phyloP scores from a whole-genome alignment of 345 rosid species.

The Hibiscus syriacus region DNA sequence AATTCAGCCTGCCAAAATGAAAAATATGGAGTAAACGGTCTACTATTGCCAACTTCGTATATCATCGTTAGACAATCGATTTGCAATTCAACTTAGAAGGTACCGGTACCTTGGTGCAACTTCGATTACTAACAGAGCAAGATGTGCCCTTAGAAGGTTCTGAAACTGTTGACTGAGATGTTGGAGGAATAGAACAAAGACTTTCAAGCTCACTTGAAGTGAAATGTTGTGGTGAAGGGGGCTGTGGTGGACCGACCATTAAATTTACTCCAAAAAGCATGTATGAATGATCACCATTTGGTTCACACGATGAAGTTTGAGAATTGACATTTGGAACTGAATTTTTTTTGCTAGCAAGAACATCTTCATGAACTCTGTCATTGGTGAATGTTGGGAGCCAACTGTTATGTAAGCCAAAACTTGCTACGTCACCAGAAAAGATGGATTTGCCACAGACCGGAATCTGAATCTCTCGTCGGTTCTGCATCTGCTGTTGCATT shows the following conservation, averaged over 20 bases:
- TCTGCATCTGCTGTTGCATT: slow-evolving; percentile 4
- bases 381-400: slow-evolving; percentile 2
- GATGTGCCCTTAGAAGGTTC: slow-evolving; percentile 21
- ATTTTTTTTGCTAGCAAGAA: slow-evolving; percentile 16
- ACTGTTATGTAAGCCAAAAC: too few relatives aligned
- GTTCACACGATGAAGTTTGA: slow-evolving; percentile 10
- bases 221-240: slow-evolving; percentile 59
- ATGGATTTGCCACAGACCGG: slow-evolving; percentile 13
- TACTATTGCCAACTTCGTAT: neutral
- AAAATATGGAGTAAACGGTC: neutral
- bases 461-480: slow-evolving; percentile 10
- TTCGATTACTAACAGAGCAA: slow-evolving; percentile 7
- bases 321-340: slow-evolving; percentile 13
- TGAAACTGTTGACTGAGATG: slow-evolving; percentile 21
- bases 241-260: slow-evolving; percentile 29
- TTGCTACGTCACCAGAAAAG: slow-evolving; percentile 13
- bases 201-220: slow-evolving; percentile 23
- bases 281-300: slow-evolving; percentile 18
- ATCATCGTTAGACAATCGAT: neutral
- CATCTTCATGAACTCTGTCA: slow-evolving; percentile 14
- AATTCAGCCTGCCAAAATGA: neutral
- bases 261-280: slow-evolving; percentile 51
- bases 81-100: neutral
- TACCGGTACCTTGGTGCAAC: slow-evolving; percentile 29
- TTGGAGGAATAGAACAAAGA: slow-evolving; percentile 23